A percentile compares a stretch with the other conserved stretches of the same genome.
These are phyloP conservation scores for Conticribra weissflogii DNA, from an alignment of 108 stramenopile genomes.

Conservation along the genomic window DNA sequence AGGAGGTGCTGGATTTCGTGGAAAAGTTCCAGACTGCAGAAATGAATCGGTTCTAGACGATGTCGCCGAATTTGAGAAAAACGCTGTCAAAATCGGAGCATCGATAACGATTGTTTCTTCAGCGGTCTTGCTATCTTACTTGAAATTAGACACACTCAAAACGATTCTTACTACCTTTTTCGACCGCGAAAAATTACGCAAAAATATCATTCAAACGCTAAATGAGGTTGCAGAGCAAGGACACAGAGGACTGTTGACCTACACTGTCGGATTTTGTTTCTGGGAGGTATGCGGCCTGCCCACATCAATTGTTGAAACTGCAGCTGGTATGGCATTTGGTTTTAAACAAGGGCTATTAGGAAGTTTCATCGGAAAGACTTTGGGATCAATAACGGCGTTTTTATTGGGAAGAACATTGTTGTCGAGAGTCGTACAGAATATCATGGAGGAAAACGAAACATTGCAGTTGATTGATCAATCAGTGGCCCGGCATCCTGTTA, in stretches of 20 bases:
- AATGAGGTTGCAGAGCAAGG: slow-evolving; percentile 23
- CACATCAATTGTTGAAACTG: slow-evolving; percentile 44
- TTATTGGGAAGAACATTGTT: slow-evolving; percentile 32
- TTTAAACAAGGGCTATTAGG: slow-evolving; percentile 18
- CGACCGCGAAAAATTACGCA: slow-evolving; percentile 28
- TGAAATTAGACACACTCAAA: slow-evolving; percentile 15
- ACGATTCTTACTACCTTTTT: slow-evolving; percentile 13
- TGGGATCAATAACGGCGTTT: slow-evolving; percentile 43
- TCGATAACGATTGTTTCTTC: slow-evolving; percentile 2
- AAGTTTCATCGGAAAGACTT: slow-evolving; percentile 38
- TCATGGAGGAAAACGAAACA: slow-evolving; percentile 25
- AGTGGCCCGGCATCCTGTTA: slow-evolving; percentile 25
- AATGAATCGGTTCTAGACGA: no score
- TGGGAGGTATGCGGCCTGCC: slow-evolving; percentile 45
- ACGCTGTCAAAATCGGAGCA: background rate
- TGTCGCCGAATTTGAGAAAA: background rate
- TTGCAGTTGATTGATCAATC: slow-evolving; percentile 22
- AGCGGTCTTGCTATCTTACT: slow-evolving; percentile 3
- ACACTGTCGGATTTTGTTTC: slow-evolving; percentile 20
- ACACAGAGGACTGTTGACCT: slow-evolving; percentile 11
- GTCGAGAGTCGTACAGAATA: background rate
- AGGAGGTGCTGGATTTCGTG: no score
- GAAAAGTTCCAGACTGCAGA: no score
- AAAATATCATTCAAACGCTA: slow-evolving; percentile 19
- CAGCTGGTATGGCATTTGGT: slow-evolving; percentile 47